Evolutionary conservation across 2,329 filamentous ascomycete genomes (phyloP), one percentile per base, ranked within the genome.

Genomic region (Epichloe gansuensis): DNA sequence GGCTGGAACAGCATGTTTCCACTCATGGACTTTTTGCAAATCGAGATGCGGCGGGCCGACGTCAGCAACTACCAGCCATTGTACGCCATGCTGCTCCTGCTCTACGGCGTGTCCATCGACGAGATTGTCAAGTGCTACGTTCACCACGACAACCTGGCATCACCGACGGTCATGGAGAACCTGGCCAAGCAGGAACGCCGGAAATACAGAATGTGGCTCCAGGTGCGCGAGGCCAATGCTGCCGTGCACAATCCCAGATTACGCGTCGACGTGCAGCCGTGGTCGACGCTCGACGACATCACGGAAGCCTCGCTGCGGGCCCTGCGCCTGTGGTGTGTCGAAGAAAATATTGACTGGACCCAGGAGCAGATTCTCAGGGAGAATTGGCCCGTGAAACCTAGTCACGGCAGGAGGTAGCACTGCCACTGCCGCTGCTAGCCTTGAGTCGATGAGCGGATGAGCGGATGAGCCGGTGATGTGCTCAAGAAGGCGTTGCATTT

Each of bases 321-420:
- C 4, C 61, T 77, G 56, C 64, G 64, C 3, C 61, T 64, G 25
- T 77, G 73, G 71, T 71, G 69, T 44, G 64, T 66, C 8, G 66
- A 69, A 3, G 72, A 76, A 53, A 61, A 62, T 5, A 67, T 76
- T n/a, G 62, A 67, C 17, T 78, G 74, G 75, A 59, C 60, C n/a
- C 66, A 71, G 1, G 65, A 70, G 57, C 60, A 71, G 27, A 57
- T 57, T 15, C 54, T 63, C 12, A 59, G 54, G 42, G 62, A 66
- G 13, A 56, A 38, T 8, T 57, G 53, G 57, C 54, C 57, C 49
- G 50, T 57, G 9, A 49, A 45, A n/a, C 40, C 54, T 5, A n/a
- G 23, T 15, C 38, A 45, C 8, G 9, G 8, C 27, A 41, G 38
- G 21, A 34, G 49, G n/a, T 43, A 21, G 40, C 43, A 23, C 23